phyloP scores from a whole-genome alignment of 805 yeast genomes.

The Yamadazyma nakazawae region DNA sequence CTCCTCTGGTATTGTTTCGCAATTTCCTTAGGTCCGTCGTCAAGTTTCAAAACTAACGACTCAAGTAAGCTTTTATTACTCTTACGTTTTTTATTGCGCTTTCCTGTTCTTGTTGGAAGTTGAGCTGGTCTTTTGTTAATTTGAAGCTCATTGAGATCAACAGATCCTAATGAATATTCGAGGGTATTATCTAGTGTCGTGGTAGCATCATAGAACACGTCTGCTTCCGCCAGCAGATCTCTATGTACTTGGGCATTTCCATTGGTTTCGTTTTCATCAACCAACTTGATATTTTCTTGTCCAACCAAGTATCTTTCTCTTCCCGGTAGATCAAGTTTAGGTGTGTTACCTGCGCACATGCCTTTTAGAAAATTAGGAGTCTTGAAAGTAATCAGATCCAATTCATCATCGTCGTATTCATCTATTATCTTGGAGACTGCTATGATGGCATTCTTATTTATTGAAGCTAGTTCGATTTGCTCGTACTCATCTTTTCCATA shows the following conservation, averaged over 20 bases:
- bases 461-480: neutral
- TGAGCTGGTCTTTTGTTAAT: neutral
- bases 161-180: neutral
- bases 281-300: neutral
- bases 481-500: conserved; percentile 1
- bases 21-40: neutral
- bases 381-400: neutral
- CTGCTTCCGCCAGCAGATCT: neutral
- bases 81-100: neutral
- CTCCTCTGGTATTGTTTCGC: neutral
- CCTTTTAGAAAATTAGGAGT: neutral
- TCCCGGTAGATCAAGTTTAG: conserved; percentile 2
- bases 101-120: neutral
- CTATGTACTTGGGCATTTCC: neutral
- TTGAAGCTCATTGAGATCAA: neutral
- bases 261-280: neutral
- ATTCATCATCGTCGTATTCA: conserved; percentile 5
- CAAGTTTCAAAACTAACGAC: neutral
- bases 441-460: neutral
- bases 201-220: neutral
- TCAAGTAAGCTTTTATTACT: neutral
- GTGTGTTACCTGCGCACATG: neutral
- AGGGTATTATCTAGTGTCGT: neutral
- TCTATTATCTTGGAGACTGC: neutral
- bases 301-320: conserved; percentile 3